phyloP scores from a whole-genome alignment of 2,329 filamentous ascomycete genomes.

The Calonectria hongkongensis region DNA sequence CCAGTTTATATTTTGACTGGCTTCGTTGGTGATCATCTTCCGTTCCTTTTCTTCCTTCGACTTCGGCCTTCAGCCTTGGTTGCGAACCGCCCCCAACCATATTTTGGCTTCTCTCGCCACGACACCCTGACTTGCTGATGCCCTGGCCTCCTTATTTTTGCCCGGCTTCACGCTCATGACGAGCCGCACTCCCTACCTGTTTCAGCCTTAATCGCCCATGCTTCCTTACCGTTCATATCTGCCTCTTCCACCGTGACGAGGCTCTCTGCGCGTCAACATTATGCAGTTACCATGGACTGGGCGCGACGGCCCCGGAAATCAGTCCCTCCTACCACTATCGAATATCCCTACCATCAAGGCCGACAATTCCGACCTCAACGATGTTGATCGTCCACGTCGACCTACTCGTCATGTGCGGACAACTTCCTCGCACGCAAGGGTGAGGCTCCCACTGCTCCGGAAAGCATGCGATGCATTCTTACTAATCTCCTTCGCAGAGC shows the following conservation, averaged over 20 bases:
- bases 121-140: constrained; percentile 37
- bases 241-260: constrained; percentile 46
- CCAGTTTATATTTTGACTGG: constrained; percentile 36
- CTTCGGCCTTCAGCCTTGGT: background rate
- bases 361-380: constrained; percentile 53
- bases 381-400: constrained; percentile 53
- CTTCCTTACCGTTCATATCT: constrained; percentile 43
- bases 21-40: constrained; percentile 30
- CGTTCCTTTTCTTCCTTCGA: background rate
- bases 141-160: constrained; percentile 43
- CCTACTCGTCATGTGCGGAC: constrained; percentile 65
- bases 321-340: constrained; percentile 59
- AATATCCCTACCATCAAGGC: constrained; percentile 59
- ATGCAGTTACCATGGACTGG: constrained; percentile 64
- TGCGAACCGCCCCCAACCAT: background rate
- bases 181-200: constrained; percentile 47
- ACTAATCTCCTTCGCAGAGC: constrained; percentile 61
- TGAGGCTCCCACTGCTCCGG: constrained; percentile 57
- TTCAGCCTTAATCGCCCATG: constrained; percentile 47
- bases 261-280: constrained; percentile 47
- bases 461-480: constrained; percentile 4
- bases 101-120: constrained; percentile 19
- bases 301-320: constrained; percentile 56
- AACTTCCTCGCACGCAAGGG: constrained; percentile 74
- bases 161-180: constrained; percentile 49